These are phyloP conservation scores for Xylaria telfairii DNA, from an alignment of 495 filamentous ascomycete species.

Conservation along the genomic window DNA sequence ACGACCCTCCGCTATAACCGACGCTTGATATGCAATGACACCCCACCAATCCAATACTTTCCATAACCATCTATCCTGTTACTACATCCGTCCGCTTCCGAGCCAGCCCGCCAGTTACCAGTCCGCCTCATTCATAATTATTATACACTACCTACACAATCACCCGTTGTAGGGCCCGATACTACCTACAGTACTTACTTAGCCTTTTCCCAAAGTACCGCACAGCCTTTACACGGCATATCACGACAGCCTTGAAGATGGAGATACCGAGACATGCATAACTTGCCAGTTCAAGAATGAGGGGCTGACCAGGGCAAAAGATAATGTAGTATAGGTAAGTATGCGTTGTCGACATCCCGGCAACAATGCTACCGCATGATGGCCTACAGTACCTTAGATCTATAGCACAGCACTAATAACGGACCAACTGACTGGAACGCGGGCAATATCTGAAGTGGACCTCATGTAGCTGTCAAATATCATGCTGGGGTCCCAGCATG, in stretches of 20 bases:
- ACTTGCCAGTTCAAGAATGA: no score
- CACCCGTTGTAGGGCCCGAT: no score
- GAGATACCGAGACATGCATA: no score
- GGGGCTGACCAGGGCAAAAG: not conserved
- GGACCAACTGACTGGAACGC: not conserved
- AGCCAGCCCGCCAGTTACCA: not conserved
- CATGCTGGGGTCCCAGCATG: not conserved
- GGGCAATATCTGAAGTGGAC: not conserved
- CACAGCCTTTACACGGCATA: not conserved
- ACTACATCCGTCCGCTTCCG: not conserved
- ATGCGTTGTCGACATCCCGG: not conserved
- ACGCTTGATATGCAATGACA: not conserved
- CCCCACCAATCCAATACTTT: not conserved
- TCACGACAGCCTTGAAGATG: no score
- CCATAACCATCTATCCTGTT: not conserved
- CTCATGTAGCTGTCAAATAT: not conserved
- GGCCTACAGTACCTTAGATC: not conserved
- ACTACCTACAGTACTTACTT: not conserved
- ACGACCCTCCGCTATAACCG: not conserved
- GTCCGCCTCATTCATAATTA: not conserved
- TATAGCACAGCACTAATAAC: not conserved
- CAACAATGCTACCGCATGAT: not conserved
- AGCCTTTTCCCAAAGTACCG: not conserved
- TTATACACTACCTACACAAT: not conserved
- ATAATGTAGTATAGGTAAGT: no score